These are phyloP conservation scores for Hypoxylon sp. DNA, from an alignment of 2,329 filamentous ascomycete genomes.

Conservation along the genomic window DNA sequence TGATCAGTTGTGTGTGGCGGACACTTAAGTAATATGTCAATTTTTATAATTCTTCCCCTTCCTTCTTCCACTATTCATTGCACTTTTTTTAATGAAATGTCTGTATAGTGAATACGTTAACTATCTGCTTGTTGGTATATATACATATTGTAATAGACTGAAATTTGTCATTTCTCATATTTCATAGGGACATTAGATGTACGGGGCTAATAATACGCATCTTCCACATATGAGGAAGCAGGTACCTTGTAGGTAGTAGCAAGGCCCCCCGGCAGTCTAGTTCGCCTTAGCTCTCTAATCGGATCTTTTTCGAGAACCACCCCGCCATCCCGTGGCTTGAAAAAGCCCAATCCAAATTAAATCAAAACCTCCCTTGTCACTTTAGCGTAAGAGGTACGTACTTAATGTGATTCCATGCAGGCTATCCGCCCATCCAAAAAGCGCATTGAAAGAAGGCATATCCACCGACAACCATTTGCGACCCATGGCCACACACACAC, in stretches of 20 bases:
- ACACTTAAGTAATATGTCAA: not conserved
- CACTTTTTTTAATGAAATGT: not conserved
- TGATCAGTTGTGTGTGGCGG: constrained; percentile 1
- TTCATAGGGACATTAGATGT: constrained; percentile 7
- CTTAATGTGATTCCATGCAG: constrained; percentile 26
- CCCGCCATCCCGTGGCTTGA: constrained; percentile 19
- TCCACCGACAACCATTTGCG: constrained; percentile 11
- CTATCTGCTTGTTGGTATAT: not conserved
- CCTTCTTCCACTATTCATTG: not conserved
- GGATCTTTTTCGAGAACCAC: constrained; percentile 26
- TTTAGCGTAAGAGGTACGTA: constrained; percentile 14
- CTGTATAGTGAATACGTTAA: not conserved
- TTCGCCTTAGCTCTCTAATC: constrained; percentile 21
- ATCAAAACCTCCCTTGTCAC: not conserved
- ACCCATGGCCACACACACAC: constrained; percentile 6
- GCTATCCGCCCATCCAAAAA: constrained; percentile 38
- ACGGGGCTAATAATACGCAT: constrained; percentile 25
- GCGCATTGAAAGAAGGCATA: constrained; percentile 35
- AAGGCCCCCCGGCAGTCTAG: constrained; percentile 24
- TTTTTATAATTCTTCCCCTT: not conserved
- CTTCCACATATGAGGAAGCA: not conserved
- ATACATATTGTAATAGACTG: not conserved
- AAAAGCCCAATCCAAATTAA: constrained; percentile 4
- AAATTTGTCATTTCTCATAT: constrained; percentile 4
- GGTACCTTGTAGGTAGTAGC: not conserved